Evolutionary conservation across 306 rosid species (phyloP), one percentile per base, ranked within the genome.

Genomic region (Canavalia ensiformis): DNA sequence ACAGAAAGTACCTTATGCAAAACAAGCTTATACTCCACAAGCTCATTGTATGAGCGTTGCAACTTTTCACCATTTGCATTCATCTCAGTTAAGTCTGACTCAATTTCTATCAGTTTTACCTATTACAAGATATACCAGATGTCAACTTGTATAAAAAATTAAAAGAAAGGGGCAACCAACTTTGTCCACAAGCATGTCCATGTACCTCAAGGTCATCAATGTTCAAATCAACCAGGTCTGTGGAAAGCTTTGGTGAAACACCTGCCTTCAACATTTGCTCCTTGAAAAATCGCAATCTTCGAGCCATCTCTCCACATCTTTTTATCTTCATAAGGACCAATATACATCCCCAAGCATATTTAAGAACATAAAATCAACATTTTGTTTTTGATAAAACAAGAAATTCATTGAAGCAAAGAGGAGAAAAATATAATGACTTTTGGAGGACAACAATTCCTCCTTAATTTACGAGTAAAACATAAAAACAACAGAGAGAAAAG

Each of bases 231-330:
- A 11, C 84, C 77, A 59, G 74, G 56, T 88, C 31, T 68, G 75
- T 31, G 31, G 92, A 84, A 67, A 30, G 58, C 78, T 80, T 88
- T 62, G 95, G 91, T 60, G 84, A 82, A 72, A 96, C 87, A 68
- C 89, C 94, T 25, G 97, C 91, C 91, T 88, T 96, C 54, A 54
- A 86, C 91, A 96, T 96, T 81, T 96, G 98, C 37, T 96, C 98
- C 94, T 90, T 93, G 94, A 93, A 86, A 82, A 87, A 96, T 10
- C 91, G 96, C 64, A 96, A 83, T 86, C 88, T 89, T 34, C 98
- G 98, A 45, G 99, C 97, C 98, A 92, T 89, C 94, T 96, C 99
- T 70, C 91, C 99, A 80, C 89, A 86, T 90, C 93, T 88, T 91
- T 92, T 96, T 63, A 96, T 90, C 99, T 96, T 72, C 78, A 87